Conservation (phyloP, 495 filamentous ascomycete genomes). For the Trichoderma virens region DNA sequence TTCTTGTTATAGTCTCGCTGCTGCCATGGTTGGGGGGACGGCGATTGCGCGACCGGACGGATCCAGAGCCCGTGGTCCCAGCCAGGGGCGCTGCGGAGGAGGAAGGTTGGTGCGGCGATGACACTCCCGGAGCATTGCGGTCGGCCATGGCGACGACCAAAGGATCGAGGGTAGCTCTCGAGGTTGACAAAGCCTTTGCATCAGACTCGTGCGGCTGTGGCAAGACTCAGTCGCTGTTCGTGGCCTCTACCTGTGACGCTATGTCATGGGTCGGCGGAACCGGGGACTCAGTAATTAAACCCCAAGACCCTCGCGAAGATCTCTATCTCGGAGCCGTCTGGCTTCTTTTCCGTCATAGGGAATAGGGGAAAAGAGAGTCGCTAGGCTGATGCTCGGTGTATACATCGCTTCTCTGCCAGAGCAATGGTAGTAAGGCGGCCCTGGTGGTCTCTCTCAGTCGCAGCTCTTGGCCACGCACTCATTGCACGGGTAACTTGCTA, state of each 20-base stretch:
- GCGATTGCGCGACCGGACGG: conserved; percentile 11
- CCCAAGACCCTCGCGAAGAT: not conserved
- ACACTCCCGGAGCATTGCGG: not conserved
- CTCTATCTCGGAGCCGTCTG: not conserved
- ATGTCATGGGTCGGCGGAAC: not conserved
- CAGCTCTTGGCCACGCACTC: conserved; percentile 1
- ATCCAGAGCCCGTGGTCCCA: not conserved
- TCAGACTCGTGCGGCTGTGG: not conserved
- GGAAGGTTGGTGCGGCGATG: conserved; percentile 8
- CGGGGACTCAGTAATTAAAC: not conserved
- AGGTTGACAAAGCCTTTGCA: not conserved
- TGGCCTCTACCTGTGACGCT: not conserved
- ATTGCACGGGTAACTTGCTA: not conserved
- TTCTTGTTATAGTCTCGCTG: not conserved
- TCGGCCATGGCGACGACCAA: conserved; percentile 10
- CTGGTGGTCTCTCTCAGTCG: not conserved
- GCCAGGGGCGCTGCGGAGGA: not conserved
- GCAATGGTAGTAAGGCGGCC: not conserved
- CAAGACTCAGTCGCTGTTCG: not conserved
- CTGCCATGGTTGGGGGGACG: not conserved
- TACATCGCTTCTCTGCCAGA: not conserved
- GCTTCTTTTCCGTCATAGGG: conserved; percentile 2
- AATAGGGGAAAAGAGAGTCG: conserved; percentile 6
- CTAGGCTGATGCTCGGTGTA: not conserved
- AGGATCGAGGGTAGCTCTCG: not conserved